Evolutionary conservation across 495 filamentous ascomycete genomes (phyloP), one percentile per base, ranked within the genome.

Genomic region (Xylaria telfairii): DNA sequence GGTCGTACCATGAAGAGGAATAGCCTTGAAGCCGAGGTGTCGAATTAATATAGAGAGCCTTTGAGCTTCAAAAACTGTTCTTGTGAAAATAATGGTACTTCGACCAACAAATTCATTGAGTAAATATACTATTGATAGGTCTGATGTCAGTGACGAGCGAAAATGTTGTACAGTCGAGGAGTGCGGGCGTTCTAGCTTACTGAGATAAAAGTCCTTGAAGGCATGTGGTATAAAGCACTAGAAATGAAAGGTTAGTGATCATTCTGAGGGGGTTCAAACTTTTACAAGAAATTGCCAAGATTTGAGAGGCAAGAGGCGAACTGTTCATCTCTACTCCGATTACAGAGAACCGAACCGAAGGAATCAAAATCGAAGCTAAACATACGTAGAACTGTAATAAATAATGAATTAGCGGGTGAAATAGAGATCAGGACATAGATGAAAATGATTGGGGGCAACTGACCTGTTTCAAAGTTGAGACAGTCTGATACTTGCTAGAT

Each of bases 21-120:
- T 95, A 9, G 94, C 94, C 59, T 91, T 89, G 72, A 84, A 95
- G 87, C 67, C 92, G 1, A 98, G 87, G 4, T 87, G 84, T 30
- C 96, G 89, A 4, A 97, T 88, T 28, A 98, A 81, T 76, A 96
- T 90, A 10, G 95, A 89, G 4, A 98, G 73, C 2, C 94, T 87
- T 76, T 96, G 93, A 0, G 94, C 92, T 76, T 98, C 95, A 80
- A 93, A 91, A 21, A 99, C 92, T 0, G 96, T 98, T n/a, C 96
- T 85, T 0, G 91, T 92, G 83, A 99, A 99, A 71, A 98, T 88
- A 75, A 99, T 97, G 74, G 86, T 88, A 10, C 89, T 89, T 74
- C 96, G 87, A n/a, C 94, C 95, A 21, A 88, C 85, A 75, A 92
- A 92, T 53, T 97, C 93, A 77, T 94, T 94, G 67, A 96, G 86